These are phyloP conservation scores for Yamadazyma scolyti DNA, from an alignment of 805 yeast genomes.

Conservation along the genomic window DNA sequence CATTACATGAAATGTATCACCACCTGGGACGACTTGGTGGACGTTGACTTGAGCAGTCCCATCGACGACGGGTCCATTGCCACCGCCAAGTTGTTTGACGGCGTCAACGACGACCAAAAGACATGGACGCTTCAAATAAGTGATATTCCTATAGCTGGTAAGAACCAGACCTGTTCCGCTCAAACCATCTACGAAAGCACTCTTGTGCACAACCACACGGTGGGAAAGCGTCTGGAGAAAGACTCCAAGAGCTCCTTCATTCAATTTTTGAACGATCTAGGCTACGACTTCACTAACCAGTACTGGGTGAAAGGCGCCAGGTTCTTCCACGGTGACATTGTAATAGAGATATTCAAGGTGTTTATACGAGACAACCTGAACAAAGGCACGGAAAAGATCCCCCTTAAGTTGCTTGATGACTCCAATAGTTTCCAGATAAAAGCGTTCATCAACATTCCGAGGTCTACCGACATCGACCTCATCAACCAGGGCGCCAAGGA, in stretches of 20 bases:
- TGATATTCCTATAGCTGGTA: conserved; percentile 77
- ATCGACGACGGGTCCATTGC: conserved; percentile 17
- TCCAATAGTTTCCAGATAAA: conserved; percentile 59
- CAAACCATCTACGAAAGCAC: conserved; percentile 65
- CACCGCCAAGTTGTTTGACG: conserved; percentile 28
- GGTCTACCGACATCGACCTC: conserved; percentile 70
- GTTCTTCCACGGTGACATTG: conserved; percentile 57
- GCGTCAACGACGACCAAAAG: conserved; percentile 13
- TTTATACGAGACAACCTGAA: conserved; percentile 29
- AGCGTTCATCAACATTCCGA: conserved; percentile 66
- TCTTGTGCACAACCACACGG: conserved; percentile 45
- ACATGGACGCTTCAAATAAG: conserved; percentile 62
- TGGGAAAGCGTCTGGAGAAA: conserved; percentile 6
- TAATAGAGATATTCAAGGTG: conserved; percentile 55
- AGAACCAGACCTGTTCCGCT: conserved; percentile 55
- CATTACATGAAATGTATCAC: conserved; percentile 48
- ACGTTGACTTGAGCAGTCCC: conserved; percentile 24
- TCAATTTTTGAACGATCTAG: conserved; percentile 56
- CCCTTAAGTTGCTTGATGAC: conserved; percentile 42
- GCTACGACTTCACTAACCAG: conserved; percentile 62
- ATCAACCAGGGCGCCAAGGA: conserved; percentile 64
- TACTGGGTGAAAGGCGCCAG: conserved; percentile 61
- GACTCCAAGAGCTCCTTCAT: conserved; percentile 31
- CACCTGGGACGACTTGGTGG: conserved; percentile 36
- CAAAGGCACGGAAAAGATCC: conserved; percentile 21